Conservation (phyloP, 495 filamentous ascomycete genomes). For the Mytilinidion resinicola region DNA sequence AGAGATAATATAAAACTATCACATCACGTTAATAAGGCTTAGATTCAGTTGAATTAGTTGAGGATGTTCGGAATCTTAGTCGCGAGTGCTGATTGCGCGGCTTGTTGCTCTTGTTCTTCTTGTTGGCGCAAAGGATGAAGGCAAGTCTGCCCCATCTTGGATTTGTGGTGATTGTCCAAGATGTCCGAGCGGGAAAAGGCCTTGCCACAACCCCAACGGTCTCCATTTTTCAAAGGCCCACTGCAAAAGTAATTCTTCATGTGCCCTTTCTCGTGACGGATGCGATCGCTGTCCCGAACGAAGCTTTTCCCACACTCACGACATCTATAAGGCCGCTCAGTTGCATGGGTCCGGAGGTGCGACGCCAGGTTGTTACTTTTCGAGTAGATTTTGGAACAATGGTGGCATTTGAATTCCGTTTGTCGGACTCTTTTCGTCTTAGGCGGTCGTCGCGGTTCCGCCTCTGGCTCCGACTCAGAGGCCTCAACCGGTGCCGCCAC, state of each 20-base stretch:
- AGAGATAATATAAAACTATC: too few relatives aligned
- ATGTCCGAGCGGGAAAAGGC: background rate
- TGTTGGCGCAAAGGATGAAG: background rate
- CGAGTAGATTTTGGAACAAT: background rate
- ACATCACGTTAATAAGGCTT: too few relatives aligned
- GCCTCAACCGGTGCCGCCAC: background rate
- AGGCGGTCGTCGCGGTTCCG: background rate
- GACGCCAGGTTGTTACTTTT: background rate
- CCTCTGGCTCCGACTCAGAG: background rate
- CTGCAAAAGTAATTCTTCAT: background rate
- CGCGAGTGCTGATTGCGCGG: background rate
- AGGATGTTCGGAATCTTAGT: too few relatives aligned
- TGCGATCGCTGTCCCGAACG: background rate
- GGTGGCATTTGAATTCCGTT: background rate
- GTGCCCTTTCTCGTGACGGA: background rate
- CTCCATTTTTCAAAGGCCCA: background rate
- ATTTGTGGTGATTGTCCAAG: constrained; percentile 2
- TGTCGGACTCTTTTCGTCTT: background rate
- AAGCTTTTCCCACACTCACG: background rate
- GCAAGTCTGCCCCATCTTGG: background rate
- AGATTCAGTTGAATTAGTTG: too few relatives aligned
- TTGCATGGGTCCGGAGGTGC: background rate
- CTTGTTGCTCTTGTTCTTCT: constrained; percentile 3
- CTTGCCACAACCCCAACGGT: background rate
- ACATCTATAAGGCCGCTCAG: background rate